Conservation (phyloP, 225 moss, liverwort and hornwort genomes). For the Straminergon stramineum region DNA sequence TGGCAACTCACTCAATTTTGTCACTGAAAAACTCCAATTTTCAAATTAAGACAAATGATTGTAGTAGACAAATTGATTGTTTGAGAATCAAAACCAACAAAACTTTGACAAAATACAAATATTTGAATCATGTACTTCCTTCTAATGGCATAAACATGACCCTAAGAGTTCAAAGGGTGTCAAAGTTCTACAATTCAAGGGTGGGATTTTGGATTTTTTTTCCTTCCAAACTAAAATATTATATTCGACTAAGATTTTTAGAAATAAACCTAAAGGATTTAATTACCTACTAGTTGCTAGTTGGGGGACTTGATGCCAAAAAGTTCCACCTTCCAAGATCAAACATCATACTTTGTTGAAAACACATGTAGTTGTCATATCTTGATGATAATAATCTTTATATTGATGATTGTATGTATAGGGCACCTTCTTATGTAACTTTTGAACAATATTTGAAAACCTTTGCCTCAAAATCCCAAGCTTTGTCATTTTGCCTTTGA, state of each 20-base stretch:
- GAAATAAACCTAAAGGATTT: background rate
- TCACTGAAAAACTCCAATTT: background rate
- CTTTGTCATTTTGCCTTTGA: accelerated
- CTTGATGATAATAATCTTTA: background rate
- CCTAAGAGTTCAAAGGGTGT: background rate
- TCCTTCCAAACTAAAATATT: too few relatives aligned
- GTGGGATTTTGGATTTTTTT: background rate
- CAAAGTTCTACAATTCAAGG: background rate
- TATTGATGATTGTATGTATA: background rate
- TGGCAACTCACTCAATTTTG: background rate
- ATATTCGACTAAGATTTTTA: accelerated
- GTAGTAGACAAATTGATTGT: background rate
- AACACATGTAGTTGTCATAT: background rate
- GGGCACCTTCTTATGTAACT: background rate
- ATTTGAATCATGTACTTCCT: background rate
- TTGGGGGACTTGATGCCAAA: background rate
- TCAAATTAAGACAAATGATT: too few relatives aligned
- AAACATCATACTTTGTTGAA: background rate
- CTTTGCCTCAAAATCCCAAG: background rate
- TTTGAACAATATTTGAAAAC: accelerated
- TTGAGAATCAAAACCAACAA: background rate
- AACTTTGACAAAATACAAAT: background rate
- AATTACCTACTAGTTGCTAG: background rate
- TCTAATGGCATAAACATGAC: background rate
- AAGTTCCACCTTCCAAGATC: background rate